phyloP scores from a whole-genome alignment of 2,329 filamentous ascomycete genomes.

The Elsinoe perseae region DNA sequence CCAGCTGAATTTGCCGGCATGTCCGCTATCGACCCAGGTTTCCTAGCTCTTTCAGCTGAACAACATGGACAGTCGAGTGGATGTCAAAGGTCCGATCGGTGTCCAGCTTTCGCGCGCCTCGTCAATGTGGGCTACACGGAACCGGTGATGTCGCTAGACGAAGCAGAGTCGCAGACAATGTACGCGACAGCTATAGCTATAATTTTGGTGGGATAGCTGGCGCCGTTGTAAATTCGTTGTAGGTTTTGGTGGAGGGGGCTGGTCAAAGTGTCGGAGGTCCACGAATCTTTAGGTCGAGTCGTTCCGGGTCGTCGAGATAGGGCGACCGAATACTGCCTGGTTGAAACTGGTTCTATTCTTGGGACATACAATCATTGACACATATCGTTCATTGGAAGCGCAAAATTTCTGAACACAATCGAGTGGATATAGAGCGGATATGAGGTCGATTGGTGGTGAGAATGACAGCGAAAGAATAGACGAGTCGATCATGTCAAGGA shows the following conservation, averaged over 20 bases:
- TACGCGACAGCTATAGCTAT: background rate
- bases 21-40: conserved; percentile 8
- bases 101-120: background rate
- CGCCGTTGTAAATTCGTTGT: conserved; percentile 2
- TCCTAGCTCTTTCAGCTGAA: conserved; percentile 2
- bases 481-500: conserved; percentile 1
- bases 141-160: background rate
- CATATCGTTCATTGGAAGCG: background rate
- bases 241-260: conserved; percentile 7
- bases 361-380: background rate
- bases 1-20: conserved; percentile 9
- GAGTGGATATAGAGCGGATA: background rate
- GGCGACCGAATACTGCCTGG: background rate
- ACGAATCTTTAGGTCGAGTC: background rate
- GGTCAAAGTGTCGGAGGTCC: background rate
- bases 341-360: background rate
- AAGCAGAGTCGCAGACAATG: background rate
- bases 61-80: background rate
- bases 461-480: conserved; percentile 10
- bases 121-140: background rate
- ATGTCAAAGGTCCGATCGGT: background rate
- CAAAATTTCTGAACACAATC: background rate
- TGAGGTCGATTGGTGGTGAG: conserved; percentile 8
- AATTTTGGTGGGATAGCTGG: background rate
- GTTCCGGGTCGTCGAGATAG: background rate